Base-by-base conservation (phyloP, 1,139 yeast species). In the Wickerhamomyces sp. region DNA sequence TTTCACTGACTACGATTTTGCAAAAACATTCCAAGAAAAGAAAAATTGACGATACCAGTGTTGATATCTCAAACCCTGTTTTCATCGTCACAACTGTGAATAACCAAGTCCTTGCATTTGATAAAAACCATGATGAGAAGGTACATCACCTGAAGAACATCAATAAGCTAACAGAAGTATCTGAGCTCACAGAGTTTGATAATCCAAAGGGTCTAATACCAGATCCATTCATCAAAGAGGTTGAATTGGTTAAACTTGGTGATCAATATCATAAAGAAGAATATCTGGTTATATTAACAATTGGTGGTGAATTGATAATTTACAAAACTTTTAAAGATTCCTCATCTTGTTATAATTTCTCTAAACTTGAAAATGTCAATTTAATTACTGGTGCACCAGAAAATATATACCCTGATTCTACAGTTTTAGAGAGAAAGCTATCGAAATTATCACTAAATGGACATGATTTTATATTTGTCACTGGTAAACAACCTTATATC, bases 61-160 rank as follows among this genome's bases (percentile, higher is more conserved):
- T 52, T 19, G 43, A 52, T 3, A 56, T 58, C 4, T 75, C 74
- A 47, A 74, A 71, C 39, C 68, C 76, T 35, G 67, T 78, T 0
- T 81, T 83, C 48, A 68, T 85, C 28, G 71, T 83, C 37, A 87
- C 82, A 3, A 82, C 92, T 1, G 90, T 88, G 47, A 89, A 83
- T 57, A 84, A 84, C 51, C 72, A 88, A 57, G 65, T 84, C 25
- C 76, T 84, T 35, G 76, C 78, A 13, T 83, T 83, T 56, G 73
- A 72, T 42, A 69, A 78, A 45, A 71, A 77, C 39, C 92, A 83
- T 55, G 72, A 76, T 43, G 83, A 81, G 52, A 71, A 74, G 44
- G 81, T 86, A 37, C 81, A 69, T 48, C 89, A 83, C 56, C 64
- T 84, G 40, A 73, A 75, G 42, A 75, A 78, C 37, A 71, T 81